Conservation (phyloP, 2,329 filamentous ascomycete species). For the Epicoccum nigrum region DNA sequence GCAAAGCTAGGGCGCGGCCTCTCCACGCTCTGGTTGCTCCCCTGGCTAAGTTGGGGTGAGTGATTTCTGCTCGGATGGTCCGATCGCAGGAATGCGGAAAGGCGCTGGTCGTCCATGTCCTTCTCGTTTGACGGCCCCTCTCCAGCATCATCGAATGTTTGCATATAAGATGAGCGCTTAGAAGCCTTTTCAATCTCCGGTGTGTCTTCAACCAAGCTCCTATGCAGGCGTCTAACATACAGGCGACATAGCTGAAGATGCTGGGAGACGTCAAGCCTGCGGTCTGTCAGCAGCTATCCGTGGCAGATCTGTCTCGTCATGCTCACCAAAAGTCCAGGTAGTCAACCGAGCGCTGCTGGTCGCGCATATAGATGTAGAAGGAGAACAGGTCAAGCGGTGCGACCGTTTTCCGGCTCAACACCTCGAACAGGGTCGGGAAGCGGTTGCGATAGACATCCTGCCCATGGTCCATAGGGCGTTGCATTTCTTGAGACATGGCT, state of each 20-base stretch:
- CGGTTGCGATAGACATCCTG: slow-evolving; percentile 68
- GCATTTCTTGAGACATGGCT: slow-evolving; percentile 34
- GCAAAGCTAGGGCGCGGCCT: slow-evolving; percentile 63
- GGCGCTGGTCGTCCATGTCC: slow-evolving; percentile 81
- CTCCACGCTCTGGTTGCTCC: slow-evolving; percentile 61
- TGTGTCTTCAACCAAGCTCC: slow-evolving; percentile 90
- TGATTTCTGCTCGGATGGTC: slow-evolving; percentile 55
- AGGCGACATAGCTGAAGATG: slow-evolving; percentile 98
- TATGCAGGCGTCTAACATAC: slow-evolving; percentile 92
- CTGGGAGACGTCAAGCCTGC: slow-evolving; percentile 97
- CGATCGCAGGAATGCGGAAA: slow-evolving; percentile 84
- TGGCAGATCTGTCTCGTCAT: neutral
- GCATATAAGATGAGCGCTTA: slow-evolving; percentile 80
- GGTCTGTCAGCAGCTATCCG: slow-evolving; percentile 27
- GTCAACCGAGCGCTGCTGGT: slow-evolving; percentile 96
- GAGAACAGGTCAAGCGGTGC: slow-evolving; percentile 96
- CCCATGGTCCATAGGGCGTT: slow-evolving; percentile 16
- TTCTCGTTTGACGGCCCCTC: slow-evolving; percentile 67
- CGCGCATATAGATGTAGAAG: slow-evolving; percentile 99
- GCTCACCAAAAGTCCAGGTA: slow-evolving; percentile 95
- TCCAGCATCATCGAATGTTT: slow-evolving; percentile 61
- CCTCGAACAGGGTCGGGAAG: slow-evolving; percentile 93
- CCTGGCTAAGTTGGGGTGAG: slow-evolving; percentile 56
- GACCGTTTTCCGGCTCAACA: slow-evolving; percentile 89
- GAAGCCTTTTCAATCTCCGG: slow-evolving; percentile 87